phyloP scores from a whole-genome alignment of 1,139 yeast genomes.

The Pichia sp. region DNA sequence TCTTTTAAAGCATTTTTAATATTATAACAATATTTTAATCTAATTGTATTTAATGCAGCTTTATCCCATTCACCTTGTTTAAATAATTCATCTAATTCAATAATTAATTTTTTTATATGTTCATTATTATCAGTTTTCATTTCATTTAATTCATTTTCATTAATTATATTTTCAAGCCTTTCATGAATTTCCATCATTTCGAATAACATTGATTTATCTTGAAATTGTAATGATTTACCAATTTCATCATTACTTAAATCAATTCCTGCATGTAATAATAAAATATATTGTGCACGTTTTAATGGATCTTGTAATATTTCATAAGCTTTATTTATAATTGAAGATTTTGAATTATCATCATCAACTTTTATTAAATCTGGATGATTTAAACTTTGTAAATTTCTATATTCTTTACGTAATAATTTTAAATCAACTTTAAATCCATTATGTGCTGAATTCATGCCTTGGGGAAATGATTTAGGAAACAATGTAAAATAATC shows the following conservation, averaged over 20 bases:
- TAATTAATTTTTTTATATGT: conserved; percentile 41
- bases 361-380: conserved; percentile 58
- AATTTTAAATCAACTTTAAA: conserved; percentile 50
- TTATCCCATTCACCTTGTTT: conserved; percentile 39
- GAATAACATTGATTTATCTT: conserved; percentile 36
- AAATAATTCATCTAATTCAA: conserved; percentile 34
- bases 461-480: conserved; percentile 58
- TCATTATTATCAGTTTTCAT: conserved; percentile 50
- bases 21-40: conserved; percentile 79
- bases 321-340: conserved; percentile 69
- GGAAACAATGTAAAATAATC: conserved; percentile 61
- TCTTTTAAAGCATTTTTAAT: conserved; percentile 67
- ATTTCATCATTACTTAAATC: conserved; percentile 37
- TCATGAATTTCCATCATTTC: conserved; percentile 68
- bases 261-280: conserved; percentile 37
- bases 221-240: conserved; percentile 28
- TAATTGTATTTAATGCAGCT: conserved; percentile 62
- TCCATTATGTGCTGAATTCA: conserved; percentile 53
- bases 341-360: conserved; percentile 35
- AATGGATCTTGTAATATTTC: conserved; percentile 64
- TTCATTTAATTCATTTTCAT: conserved; percentile 49
- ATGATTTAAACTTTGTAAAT: conserved; percentile 66
- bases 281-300: conserved; percentile 54
- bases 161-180: conserved; percentile 40
- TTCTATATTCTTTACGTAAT: conserved; percentile 68